Evolutionary conservation across 179 eudicot species (phyloP).

Genomic region (Patellifolia procumbens): DNA sequence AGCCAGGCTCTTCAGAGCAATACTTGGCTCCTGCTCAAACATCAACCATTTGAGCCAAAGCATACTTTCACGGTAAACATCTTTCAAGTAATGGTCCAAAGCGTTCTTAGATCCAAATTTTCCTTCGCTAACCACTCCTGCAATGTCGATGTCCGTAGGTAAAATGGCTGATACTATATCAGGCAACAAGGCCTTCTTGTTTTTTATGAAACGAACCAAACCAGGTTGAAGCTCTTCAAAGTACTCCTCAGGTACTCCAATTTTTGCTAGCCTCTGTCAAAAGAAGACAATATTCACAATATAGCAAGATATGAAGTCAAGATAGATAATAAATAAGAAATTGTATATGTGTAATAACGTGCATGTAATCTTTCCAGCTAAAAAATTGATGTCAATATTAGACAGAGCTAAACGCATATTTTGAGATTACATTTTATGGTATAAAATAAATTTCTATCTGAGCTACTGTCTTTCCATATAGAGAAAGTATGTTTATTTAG

Average conservation of each 20-base stretch:
- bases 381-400: not conserved
- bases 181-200: conserved; percentile 38
- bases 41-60: conserved; percentile 94
- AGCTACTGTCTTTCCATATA: too few species aligned
- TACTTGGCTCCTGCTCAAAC: conserved; percentile 79
- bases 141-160: conserved; percentile 63
- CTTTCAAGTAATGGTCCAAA: conserved; percentile 35
- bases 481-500: too few species aligned
- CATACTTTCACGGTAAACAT: conserved; percentile 65
- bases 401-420: too few species aligned
- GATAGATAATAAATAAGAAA: not conserved
- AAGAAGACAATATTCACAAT: conserved; percentile 6
- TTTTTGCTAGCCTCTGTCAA: conserved; percentile 64
- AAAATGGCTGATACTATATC: conserved; percentile 64
- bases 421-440: too few species aligned
- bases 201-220: conserved; percentile 56
- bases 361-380: not conserved
- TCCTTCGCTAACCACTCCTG: conserved; percentile 35
- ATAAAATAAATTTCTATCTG: too few species aligned
- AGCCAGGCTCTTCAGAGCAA: conserved; percentile 55
- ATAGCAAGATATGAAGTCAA: not conserved
- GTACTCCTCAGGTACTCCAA: conserved; percentile 63
- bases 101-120: conserved; percentile 32
- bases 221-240: conserved; percentile 62
- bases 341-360: not conserved